A percentile compares a stretch with the other conserved stretches of the same genome.
phyloP scores from a whole-genome alignment of 495 filamentous ascomycete genomes.

The Umbilicaria muhlenbergii region DNA sequence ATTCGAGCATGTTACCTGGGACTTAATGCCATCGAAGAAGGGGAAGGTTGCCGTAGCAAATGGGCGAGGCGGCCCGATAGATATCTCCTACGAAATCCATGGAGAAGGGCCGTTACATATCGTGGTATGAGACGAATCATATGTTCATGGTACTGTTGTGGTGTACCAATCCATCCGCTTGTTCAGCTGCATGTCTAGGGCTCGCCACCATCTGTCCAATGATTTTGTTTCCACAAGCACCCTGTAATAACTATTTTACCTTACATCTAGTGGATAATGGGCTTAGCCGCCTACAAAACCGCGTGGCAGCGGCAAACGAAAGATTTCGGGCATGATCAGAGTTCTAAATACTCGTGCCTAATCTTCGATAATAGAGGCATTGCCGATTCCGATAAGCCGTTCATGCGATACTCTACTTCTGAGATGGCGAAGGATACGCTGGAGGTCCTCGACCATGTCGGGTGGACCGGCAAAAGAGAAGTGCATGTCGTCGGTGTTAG shows the following conservation, averaged over 20 bases:
- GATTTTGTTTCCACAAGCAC: not conserved
- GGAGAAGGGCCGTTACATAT: slow-evolving; percentile 54
- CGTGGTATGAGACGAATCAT: slow-evolving; percentile 37
- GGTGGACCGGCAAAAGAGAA: slow-evolving; percentile 44
- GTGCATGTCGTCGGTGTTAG: slow-evolving; percentile 61
- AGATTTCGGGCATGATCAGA: slow-evolving; percentile 56
- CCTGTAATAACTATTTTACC: not conserved
- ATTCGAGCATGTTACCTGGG: slow-evolving; percentile 39
- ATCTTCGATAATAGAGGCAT: slow-evolving; percentile 62
- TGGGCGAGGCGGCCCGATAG: slow-evolving; percentile 50
- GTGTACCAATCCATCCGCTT: not conserved
- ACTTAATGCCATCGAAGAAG: slow-evolving; percentile 40
- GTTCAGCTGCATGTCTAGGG: not conserved
- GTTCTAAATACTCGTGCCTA: slow-evolving; percentile 49
- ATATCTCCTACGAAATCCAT: slow-evolving; percentile 65
- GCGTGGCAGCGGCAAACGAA: slow-evolving; percentile 66
- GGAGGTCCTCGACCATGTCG: slow-evolving; percentile 51
- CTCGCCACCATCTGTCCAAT: not conserved
- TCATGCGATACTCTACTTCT: slow-evolving; percentile 50
- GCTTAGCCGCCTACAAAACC: slow-evolving; percentile 43
- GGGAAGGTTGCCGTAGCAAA: slow-evolving; percentile 45
- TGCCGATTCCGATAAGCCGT: slow-evolving; percentile 59
- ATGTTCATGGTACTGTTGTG: not conserved
- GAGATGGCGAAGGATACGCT: slow-evolving; percentile 62
- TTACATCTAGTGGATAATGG: slow-evolving; percentile 38